A percentile compares a stretch with the other conserved stretches of the same genome.
These are phyloP conservation scores for Durotheca rogersii DNA, from an alignment of 495 filamentous ascomycete species.

Conservation along the genomic window DNA sequence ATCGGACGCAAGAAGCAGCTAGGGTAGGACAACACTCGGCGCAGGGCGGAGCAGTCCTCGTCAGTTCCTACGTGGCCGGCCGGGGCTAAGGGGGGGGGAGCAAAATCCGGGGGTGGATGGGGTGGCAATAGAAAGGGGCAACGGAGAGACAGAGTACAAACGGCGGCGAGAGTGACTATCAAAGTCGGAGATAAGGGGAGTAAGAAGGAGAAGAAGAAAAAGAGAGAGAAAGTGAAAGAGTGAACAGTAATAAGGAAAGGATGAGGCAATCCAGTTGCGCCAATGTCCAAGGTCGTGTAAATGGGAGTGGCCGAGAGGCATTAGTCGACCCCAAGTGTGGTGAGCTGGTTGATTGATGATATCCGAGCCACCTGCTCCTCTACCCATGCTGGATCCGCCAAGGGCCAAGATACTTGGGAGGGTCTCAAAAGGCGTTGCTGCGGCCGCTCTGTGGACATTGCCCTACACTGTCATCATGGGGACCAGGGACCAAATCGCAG, in stretches of 20 bases:
- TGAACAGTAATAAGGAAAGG: slow-evolving; percentile 10
- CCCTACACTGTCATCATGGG: slow-evolving; percentile 18
- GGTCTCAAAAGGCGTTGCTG: slow-evolving; percentile 14
- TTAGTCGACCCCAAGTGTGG: slow-evolving; percentile 12
- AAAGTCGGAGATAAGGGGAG: slow-evolving; percentile 6
- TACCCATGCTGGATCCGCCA: slow-evolving; percentile 21
- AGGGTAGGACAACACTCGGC: too few relatives aligned
- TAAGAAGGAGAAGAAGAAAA: slow-evolving; percentile 15
- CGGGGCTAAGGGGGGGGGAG: slow-evolving; percentile 15
- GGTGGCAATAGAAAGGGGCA: too few relatives aligned
- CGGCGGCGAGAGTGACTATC: slow-evolving; percentile 5
- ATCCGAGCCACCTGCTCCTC: too few relatives aligned
- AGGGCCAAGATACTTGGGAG: slow-evolving; percentile 12
- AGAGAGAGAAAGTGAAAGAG: slow-evolving; percentile 9
- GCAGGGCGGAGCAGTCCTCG: slow-evolving; percentile 29
- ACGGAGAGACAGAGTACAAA: slow-evolving; percentile 9
- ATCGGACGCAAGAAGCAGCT: too few relatives aligned
- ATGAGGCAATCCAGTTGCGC: slow-evolving; percentile 22
- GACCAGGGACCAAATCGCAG: slow-evolving; percentile 8
- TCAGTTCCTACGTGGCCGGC: slow-evolving; percentile 28
- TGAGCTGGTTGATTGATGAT: slow-evolving; percentile 14
- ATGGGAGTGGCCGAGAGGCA: slow-evolving; percentile 17
- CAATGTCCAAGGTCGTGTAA: slow-evolving; percentile 19
- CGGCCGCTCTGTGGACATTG: too few relatives aligned
- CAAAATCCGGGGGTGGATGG: too few relatives aligned